Base-by-base conservation (phyloP, 164 flowering plant species). In the Sextonia rubra region DNA sequence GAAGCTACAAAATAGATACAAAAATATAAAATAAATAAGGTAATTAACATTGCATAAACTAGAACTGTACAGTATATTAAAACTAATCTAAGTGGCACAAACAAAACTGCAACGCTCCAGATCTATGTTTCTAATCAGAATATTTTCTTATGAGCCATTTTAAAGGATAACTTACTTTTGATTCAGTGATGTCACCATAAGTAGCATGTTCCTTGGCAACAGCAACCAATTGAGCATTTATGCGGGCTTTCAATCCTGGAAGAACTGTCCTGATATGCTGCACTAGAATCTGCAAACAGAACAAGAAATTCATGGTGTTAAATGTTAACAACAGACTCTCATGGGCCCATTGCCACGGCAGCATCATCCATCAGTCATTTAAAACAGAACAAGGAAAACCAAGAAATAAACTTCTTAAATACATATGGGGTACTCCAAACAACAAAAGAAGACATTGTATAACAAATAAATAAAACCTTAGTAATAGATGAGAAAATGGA, bases 201-300 rank as follows among this genome's bases (percentile, higher is more conserved):
- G 98, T 86, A 61, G 97, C 96, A 80, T 93, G 94, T 87, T 95
- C 98, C 85, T 95, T 95, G 71, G 93, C 97, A 78, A 87, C 93
- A 76, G 95, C 76, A 80, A 90, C 90, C 69, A 95, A 80, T 47
- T 80, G 79, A 82, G 90, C 71, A 77, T 93, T 93, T 66, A 95
- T 89, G 69, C 88, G 90, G 70, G 98, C 81, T 77, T 91, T 95
- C 77, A 95, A 73, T 58, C 84, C 93, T 9, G 98, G 99, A 76
- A 95, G 96, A 26, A 90, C 85, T 3, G 86, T 76, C 80, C 79
- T 87, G 67, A 95, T 95, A 81, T 95, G 99, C 69, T 91, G 94
- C 24, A 90, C 93, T 37, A 95, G 77, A 78, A 95, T 90, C 99
- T 95, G 86, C 75, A 84, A 22, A 70, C 22, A 66, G 30, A 66